Conservation (phyloP, 352 stramenopile genomes). For the Globisporangium irregulare region DNA sequence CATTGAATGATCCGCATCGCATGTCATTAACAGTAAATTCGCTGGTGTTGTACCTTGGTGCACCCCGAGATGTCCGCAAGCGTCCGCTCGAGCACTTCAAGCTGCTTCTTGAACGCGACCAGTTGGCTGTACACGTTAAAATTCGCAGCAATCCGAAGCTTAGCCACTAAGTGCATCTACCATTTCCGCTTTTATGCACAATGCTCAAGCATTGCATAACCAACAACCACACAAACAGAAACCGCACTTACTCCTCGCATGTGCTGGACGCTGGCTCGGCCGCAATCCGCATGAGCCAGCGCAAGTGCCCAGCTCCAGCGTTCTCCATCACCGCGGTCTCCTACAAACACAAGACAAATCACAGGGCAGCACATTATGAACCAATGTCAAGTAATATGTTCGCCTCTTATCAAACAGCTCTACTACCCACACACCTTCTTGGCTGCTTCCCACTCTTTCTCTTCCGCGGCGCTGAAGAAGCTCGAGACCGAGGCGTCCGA, state of each 20-base stretch:
- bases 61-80: conserved; percentile 42
- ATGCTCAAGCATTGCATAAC: neutral
- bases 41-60: conserved; percentile 34
- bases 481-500: conserved; percentile 46
- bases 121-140: conserved; percentile 30
- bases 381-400: neutral
- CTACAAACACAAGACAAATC: neutral
- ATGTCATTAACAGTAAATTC: neutral
- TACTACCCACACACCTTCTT: conserved; percentile 38
- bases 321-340: conserved; percentile 54
- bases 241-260: conserved; percentile 35
- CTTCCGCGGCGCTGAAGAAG: conserved; percentile 45
- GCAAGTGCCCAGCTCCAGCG: conserved; percentile 52
- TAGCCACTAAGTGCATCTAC: neutral
- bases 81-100: conserved; percentile 54
- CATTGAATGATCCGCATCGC: neutral
- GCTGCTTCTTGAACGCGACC: conserved; percentile 46
- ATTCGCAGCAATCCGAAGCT: neutral
- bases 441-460: conserved; percentile 51
- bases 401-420: neutral
- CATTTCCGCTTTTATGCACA: neutral
- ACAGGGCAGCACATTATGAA: conserved; percentile 7
- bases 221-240: neutral
- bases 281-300: conserved; percentile 63
- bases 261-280: conserved; percentile 27